Evolutionary conservation across 495 filamentous ascomycete genomes (phyloP), one percentile per base, ranked within the genome.

Genomic region (Sphaerosporella brunnea): DNA sequence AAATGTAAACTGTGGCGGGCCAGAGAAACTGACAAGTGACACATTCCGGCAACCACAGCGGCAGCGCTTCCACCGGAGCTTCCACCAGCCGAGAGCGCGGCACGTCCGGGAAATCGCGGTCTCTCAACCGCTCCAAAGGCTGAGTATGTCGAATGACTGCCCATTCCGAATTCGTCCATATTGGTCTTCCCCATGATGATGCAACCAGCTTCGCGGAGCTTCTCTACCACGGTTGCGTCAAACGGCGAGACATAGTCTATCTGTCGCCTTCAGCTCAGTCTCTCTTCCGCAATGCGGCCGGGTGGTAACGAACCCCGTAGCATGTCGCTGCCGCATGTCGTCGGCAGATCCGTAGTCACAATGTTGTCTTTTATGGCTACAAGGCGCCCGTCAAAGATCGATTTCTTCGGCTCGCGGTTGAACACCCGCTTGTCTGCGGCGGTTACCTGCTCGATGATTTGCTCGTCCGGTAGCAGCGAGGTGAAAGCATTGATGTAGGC

Each of bases 151-250:
- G 84, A 84, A 65, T 96, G 82, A 44, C 59, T 68, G 64, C 90
- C 90, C 90, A 97, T 97, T 18, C 90, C 90, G 64, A 96, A 97
- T 60, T 96, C 90, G 68, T 97, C 90, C 55, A 97, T 69, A 62
- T 93, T 93, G 0, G 85, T 85, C 62, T 93, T 95, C 5, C 80
- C 80, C 13, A 74, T 68, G 2, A 93, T 60, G 16, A 70, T 61
- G 3, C 77, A 78, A 32, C 83, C 84, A 18, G 75, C 69, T 41
- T 68, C 56, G 52, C 73, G 70, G 37, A 93, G 69, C 55, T 68
- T 68, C 38, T 70, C 58, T 23, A 93, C 74, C 26, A 94, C 84
- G 2, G 82, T 88, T 5, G 90, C 86, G 60, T 84, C 73, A 63
- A 81, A 90, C 18, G 92, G 92, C 3, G 58, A 61, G 25, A 45